A percentile compares a stretch with the other conserved stretches of the same genome.
phyloP scores from a whole-genome alignment of 305 asterid genomes.

The Fraxinus paxiana region DNA sequence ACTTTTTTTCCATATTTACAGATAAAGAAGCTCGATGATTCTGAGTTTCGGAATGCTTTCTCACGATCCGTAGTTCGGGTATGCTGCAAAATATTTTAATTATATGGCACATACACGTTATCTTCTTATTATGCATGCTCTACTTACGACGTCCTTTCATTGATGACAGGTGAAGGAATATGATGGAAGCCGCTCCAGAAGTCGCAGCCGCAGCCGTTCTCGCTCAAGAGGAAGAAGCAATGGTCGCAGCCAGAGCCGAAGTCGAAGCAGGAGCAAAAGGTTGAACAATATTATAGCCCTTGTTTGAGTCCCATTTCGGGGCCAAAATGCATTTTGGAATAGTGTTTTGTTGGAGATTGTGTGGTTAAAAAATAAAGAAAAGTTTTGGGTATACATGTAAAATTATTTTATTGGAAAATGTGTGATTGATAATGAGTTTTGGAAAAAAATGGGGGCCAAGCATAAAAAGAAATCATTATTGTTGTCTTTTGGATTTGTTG shows the following conservation, averaged over 20 bases:
- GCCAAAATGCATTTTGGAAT: neutral
- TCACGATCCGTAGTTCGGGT: slow-evolving; percentile 76
- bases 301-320: neutral
- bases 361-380: too few relatives aligned
- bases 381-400: neutral
- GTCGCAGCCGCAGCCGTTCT: slow-evolving; percentile 52
- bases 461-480: neutral
- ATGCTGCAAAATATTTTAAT: slow-evolving; percentile 24
- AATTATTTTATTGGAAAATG: neutral
- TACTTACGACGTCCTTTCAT: neutral
- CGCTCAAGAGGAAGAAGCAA: slow-evolving; percentile 66
- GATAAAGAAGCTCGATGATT: slow-evolving; percentile 92
- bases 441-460: neutral
- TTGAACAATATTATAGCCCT: slow-evolving; percentile 12
- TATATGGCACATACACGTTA: neutral
- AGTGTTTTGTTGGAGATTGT: neutral
- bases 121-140: neutral
- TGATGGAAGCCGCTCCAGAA: slow-evolving; percentile 68
- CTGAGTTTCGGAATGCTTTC: slow-evolving; percentile 91
- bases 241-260: slow-evolving; percentile 72
- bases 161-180: slow-evolving; percentile 75
- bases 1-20: slow-evolving; percentile 25
- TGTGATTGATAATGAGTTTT: neutral
- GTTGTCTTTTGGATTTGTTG: neutral
- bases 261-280: slow-evolving; percentile 95